A percentile compares a stretch with the other conserved stretches of the same genome.
Evolutionary conservation across 257 asterid species (phyloP).

Genomic region (Penstemon newberryi): DNA sequence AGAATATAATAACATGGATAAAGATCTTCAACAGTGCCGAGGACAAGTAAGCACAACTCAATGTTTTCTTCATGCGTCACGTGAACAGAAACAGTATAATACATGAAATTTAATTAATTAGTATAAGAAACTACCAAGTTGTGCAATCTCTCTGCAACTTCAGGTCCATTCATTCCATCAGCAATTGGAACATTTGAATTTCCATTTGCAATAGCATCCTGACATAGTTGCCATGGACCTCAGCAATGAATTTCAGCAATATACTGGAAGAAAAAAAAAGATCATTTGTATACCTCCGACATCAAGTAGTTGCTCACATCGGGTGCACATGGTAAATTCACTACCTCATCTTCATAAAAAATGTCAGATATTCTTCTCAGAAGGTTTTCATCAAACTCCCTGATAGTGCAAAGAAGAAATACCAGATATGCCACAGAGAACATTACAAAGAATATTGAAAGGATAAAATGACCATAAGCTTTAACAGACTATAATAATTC

Average conservation of each 20-base stretch:
- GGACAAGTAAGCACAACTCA: slow-evolving; percentile 17
- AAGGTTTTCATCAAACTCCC: slow-evolving; percentile 85
- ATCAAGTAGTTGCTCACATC: slow-evolving; percentile 94
- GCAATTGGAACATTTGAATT: slow-evolving; percentile 54
- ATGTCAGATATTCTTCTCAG: slow-evolving; percentile 65
- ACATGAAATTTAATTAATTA: slow-evolving; percentile 19
- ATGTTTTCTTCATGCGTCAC: background rate
- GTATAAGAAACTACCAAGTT: slow-evolving; percentile 45
- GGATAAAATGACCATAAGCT: slow-evolving; percentile 16
- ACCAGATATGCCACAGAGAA: slow-evolving; percentile 15
- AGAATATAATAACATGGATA: slow-evolving; percentile 13
- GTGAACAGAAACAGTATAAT: slow-evolving; percentile 14
- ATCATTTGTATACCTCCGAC: slow-evolving; percentile 62
- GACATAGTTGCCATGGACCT: slow-evolving; percentile 27
- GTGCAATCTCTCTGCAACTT: slow-evolving; percentile 63
- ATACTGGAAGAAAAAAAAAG: background rate
- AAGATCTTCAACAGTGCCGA: slow-evolving; percentile 22
- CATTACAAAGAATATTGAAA: slow-evolving; percentile 15
- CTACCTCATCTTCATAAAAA: slow-evolving; percentile 82
- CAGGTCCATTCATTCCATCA: slow-evolving; percentile 85
- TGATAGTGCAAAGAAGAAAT: slow-evolving; percentile 29
- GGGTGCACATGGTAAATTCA: slow-evolving; percentile 74
- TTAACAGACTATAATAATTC: slow-evolving; percentile 22
- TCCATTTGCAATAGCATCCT: slow-evolving; percentile 84
- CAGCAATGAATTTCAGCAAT: slow-evolving; percentile 23